Conservation (phyloP, 768 basidiomycete species). For the Leccinum sublutescens region DNA sequence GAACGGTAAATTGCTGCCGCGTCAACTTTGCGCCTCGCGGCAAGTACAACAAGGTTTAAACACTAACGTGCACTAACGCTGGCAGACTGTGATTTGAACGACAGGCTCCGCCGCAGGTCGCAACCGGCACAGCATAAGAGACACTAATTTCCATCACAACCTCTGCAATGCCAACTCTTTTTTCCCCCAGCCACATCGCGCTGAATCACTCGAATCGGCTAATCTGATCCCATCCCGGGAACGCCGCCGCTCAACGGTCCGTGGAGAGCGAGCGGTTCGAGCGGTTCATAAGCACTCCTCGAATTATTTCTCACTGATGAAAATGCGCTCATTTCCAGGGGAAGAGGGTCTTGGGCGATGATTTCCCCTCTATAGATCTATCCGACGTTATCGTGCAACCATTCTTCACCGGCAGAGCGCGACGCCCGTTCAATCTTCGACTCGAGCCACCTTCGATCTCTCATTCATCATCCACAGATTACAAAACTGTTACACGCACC, state of each 20-base stretch:
- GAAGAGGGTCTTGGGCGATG: constrained; percentile 6
- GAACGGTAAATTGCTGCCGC: neutral
- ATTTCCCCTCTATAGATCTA: constrained; percentile 12
- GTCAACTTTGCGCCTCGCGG: constrained; percentile 1
- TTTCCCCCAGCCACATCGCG: neutral
- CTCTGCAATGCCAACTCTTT: neutral
- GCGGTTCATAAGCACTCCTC: neutral
- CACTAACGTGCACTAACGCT: neutral
- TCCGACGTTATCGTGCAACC: constrained; percentile 23
- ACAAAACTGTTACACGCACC: neutral
- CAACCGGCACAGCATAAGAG: neutral
- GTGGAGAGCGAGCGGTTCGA: neutral
- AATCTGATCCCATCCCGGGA: neutral
- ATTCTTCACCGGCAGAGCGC: constrained; percentile 3
- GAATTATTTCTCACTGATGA: neutral
- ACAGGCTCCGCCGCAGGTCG: neutral
- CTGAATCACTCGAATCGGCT: neutral
- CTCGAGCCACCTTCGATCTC: constrained; percentile 2
- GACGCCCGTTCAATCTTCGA: constrained; percentile 18
- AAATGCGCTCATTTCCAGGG: constrained; percentile 3
- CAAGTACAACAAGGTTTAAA: constrained; percentile 1
- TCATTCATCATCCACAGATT: constrained; percentile 4
- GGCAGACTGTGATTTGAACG: neutral
- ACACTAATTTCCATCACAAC: neutral
- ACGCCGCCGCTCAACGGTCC: neutral